Base-by-base conservation (phyloP, 495 filamentous ascomycete genomes). In the Aspergillus egyptiacus region DNA sequence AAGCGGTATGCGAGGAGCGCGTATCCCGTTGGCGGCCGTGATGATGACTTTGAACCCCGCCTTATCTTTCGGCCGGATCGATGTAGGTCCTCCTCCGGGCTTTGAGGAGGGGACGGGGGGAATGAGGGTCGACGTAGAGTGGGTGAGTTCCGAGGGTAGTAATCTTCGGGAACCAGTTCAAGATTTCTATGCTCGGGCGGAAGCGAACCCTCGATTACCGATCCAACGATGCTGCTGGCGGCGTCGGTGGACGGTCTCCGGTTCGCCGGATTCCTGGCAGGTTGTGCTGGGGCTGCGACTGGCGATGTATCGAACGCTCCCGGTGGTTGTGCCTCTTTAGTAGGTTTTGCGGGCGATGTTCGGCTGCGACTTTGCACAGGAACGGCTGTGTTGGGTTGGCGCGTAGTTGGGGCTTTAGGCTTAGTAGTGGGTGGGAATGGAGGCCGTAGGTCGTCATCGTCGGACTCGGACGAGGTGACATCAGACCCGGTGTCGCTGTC, bases 1-100 rank as follows among this genome's bases (percentile, higher is more conserved):
- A 89, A 68, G 27, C 76, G 79, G 2, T 77, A 76, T 19, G 85
- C 82, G 28, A 89, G 64, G 5, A 83, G 66, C 32, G 84, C 80
- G 63, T 89, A 88, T 9, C 85, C 85, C n/a, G 79, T 70, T n/a
- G 63, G 40, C 7, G 53, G 35, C 4, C 59, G 56, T 6, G 58
- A 54, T 3, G 60, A 37, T 39, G n/a, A n/a, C n/a, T 49, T 63
- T 2, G 64, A 53, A 23, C 57, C 62, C 32, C 55, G 57, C 52
- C 64, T 56, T 23, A 54, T 50, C 32, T 55, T 60, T 38, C 46
- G 57, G 31, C 46, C 50, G 14, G 52, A 42, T n/a, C 49, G 60
- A 18, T 66, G 62, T 25, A 64, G 48, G 30, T 64, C 53, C 37
- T 64, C 65, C 48, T 66, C 67, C 8, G 67, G 67, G 43, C 66